These are phyloP conservation scores for Microsporum ferrugineum DNA, from an alignment of 2,329 filamentous ascomycete genomes.

Conservation along the genomic window DNA sequence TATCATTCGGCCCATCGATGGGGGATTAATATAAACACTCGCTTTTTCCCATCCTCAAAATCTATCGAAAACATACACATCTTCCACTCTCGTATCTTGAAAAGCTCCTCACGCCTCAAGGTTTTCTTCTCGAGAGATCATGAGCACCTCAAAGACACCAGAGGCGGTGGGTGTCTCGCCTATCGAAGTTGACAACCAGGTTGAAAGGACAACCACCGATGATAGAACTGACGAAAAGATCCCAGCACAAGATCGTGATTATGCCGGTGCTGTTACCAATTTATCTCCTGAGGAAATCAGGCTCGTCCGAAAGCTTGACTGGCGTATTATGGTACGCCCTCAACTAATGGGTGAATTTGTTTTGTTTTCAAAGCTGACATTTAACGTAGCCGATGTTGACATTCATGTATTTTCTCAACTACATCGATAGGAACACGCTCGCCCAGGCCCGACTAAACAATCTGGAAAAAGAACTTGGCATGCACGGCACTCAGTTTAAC, in stretches of 20 bases:
- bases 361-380: background rate
- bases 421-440: conserved; percentile 16
- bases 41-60: background rate
- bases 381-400: conserved; percentile 17
- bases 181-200: background rate
- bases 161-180: background rate
- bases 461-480: conserved; percentile 28
- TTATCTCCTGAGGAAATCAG: conserved; percentile 33
- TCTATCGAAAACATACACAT: background rate
- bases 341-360: conserved; percentile 61
- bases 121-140: background rate
- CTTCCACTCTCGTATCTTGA: background rate
- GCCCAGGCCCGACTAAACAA: conserved; percentile 16
- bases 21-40: background rate
- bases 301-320: conserved; percentile 34
- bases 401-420: conserved; percentile 21
- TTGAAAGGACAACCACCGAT: background rate
- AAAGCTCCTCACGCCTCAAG: background rate
- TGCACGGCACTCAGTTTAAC: conserved; percentile 36
- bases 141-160: background rate
- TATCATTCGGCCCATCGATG: background rate
- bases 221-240: background rate
- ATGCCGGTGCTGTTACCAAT: conserved; percentile 30
- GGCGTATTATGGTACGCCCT: conserved; percentile 48
- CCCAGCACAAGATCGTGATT: conserved; percentile 20